Conservation (phyloP, 1,284 basidiomycete genomes). For the Crucibulum cyathiforme region DNA sequence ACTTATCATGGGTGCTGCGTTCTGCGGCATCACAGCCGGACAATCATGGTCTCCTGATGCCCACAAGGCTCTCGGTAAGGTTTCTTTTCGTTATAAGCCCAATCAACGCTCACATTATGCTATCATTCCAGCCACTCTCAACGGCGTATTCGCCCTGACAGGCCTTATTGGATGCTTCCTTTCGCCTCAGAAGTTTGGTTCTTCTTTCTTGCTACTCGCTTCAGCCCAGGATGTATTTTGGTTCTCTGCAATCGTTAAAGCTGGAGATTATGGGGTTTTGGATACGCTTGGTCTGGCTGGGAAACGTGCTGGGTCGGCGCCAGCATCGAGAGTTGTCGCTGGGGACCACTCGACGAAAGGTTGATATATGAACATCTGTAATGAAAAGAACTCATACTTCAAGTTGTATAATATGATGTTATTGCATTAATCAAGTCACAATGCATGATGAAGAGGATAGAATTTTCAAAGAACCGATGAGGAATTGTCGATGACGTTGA, state of each 20-base stretch:
- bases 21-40: constrained; percentile 21
- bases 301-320: no score
- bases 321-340: no score
- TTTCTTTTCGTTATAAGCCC: neutral
- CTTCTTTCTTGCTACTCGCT: constrained; percentile 21
- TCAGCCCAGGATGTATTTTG: constrained; percentile 20
- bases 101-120: neutral
- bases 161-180: constrained; percentile 17
- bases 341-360: no score
- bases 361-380: no score
- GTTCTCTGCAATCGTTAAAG: constrained; percentile 18
- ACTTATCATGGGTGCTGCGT: constrained; percentile 22
- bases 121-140: constrained; percentile 17
- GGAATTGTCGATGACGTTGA: no score
- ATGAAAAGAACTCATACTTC: no score
- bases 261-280: constrained; percentile 15
- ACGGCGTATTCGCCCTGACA: constrained; percentile 19
- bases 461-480: no score
- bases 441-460: no score
- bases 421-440: no score
- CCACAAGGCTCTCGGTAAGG: constrained; percentile 23
- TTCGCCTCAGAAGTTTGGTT: constrained; percentile 21
- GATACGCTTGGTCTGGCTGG: constrained; percentile 26
- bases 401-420: no score
- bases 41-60: constrained; percentile 20